These are phyloP conservation scores for Misopates orontium DNA, from an alignment of 257 asterid species.

Conservation along the genomic window DNA sequence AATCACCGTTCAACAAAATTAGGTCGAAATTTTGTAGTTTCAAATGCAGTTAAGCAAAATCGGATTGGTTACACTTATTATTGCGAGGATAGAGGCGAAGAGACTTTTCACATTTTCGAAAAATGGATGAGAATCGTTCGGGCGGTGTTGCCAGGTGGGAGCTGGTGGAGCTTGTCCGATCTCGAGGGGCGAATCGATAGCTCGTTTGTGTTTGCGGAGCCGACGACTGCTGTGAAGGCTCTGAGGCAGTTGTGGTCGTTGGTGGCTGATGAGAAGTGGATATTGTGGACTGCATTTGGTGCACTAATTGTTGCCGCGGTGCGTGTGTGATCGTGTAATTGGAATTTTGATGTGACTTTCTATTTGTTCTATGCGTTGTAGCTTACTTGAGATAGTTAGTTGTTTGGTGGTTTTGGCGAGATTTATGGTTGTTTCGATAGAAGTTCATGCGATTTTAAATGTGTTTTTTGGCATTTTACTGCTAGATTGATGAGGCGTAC, in stretches of 20 bases:
- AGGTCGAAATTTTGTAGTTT: not conserved
- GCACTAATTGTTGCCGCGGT: slow-evolving; percentile 52
- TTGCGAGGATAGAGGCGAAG: slow-evolving; percentile 25
- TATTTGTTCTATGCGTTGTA: too few relatives aligned
- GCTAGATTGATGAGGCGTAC: not conserved
- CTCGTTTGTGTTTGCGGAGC: slow-evolving; percentile 25
- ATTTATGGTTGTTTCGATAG: not conserved
- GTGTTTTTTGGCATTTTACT: not conserved
- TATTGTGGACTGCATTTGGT: slow-evolving; percentile 42
- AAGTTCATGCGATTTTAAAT: too few relatives aligned
- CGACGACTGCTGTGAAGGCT: slow-evolving; percentile 39
- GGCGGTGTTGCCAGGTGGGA: slow-evolving; percentile 37
- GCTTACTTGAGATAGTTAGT: too few relatives aligned
- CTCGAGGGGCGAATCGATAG: slow-evolving; percentile 24
- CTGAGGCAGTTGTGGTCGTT: slow-evolving; percentile 44
- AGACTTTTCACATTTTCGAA: slow-evolving; percentile 13
- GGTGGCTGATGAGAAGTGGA: slow-evolving; percentile 47
- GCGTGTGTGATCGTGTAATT: slow-evolving; percentile 28
- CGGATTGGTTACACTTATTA: slow-evolving; percentile 14
- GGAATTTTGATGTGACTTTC: too few relatives aligned
- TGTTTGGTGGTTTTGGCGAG: too few relatives aligned
- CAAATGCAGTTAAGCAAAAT: slow-evolving; percentile 23
- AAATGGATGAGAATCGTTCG: slow-evolving; percentile 33
- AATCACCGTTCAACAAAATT: not conserved
- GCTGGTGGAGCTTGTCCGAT: slow-evolving; percentile 45